phyloP scores from a whole-genome alignment of 257 asterid genomes.

The Solanum infundibuliforme region DNA sequence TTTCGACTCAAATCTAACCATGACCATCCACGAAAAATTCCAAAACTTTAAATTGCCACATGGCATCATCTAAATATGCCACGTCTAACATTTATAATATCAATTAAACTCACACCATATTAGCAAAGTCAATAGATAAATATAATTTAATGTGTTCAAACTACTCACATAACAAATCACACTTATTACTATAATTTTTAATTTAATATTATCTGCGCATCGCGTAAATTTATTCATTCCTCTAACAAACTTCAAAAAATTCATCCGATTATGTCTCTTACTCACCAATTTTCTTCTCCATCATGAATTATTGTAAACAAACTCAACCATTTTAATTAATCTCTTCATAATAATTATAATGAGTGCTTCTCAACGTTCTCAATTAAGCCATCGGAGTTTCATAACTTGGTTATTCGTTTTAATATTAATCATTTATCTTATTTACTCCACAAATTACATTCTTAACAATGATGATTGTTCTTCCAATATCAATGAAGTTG shows the following conservation, averaged over 20 bases:
- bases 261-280: constrained; percentile 3
- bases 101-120: not conserved
- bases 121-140: no score
- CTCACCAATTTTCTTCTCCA: not conserved
- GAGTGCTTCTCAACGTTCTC: not conserved
- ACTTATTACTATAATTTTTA: not conserved
- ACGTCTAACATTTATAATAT: no score
- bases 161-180: not conserved
- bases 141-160: not conserved
- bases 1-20: not conserved
- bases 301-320: not conserved
- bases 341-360: not conserved
- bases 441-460: constrained; percentile 1
- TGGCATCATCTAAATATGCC: not conserved
- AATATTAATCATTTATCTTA: not conserved
- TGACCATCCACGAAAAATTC: not conserved
- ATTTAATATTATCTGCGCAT: not conserved
- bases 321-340: not conserved
- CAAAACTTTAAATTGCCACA: not conserved
- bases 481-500: not conserved
- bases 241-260: not conserved
- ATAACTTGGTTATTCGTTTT: not conserved
- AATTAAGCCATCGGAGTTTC: not conserved
- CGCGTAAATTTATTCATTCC: not conserved
- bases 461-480: not conserved